phyloP scores from a whole-genome alignment of 2,329 filamentous ascomycete genomes.

The Colletotrichum lindemuthianum region DNA sequence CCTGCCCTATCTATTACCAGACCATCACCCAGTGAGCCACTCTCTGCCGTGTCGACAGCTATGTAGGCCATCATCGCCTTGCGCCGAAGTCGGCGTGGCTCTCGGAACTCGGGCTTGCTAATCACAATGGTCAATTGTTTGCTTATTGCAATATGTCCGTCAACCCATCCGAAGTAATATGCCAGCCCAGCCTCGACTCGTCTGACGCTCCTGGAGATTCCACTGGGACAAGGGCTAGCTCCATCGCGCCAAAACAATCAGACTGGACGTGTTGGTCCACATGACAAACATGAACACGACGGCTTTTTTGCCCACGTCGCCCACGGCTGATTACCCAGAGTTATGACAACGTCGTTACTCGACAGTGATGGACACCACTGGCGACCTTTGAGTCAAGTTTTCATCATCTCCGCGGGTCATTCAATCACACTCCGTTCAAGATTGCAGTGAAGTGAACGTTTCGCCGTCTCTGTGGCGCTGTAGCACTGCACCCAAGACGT shows the following conservation, averaged over 20 bases:
- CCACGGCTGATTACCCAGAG: not conserved
- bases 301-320: not conserved
- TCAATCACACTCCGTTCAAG: no score
- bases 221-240: not conserved
- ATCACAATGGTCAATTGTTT: not conserved
- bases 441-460: no score
- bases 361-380: not conserved
- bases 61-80: no score
- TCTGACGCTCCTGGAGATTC: constrained; percentile 15
- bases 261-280: constrained; percentile 3
- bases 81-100: no score
- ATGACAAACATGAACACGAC: not conserved
- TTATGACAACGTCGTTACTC: not conserved
- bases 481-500: no score
- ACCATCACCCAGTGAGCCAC: no score
- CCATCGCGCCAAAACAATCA: constrained; percentile 1
- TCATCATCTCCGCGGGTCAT: no score
- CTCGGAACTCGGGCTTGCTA: no score
- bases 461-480: no score
- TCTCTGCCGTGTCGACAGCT: no score
- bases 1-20: no score
- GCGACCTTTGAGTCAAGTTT: no score
- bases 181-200: not conserved
- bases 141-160: constrained; percentile 11
- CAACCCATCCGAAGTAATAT: constrained; percentile 14